These are phyloP conservation scores for Phytophthora nicotianae DNA, from an alignment of 352 stramenopile species.

Conservation along the genomic window DNA sequence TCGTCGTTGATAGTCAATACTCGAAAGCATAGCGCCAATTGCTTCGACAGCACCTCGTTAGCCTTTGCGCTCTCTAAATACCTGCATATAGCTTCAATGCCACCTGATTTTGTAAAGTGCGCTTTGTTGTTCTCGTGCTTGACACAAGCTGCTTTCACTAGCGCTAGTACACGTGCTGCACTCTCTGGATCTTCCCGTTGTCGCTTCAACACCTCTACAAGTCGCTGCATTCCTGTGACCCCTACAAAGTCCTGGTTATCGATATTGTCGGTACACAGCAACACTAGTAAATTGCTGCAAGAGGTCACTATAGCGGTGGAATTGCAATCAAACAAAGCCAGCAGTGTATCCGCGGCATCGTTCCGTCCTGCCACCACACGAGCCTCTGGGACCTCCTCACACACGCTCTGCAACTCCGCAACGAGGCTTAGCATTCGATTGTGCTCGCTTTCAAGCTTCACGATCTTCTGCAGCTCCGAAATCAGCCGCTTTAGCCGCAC, in stretches of 20 bases:
- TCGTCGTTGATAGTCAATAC: conserved; percentile 79
- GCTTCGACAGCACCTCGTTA: conserved; percentile 50
- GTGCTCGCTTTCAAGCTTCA: conserved; percentile 2
- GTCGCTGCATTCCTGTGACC: conserved; percentile 39
- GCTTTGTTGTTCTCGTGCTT: conserved; percentile 80
- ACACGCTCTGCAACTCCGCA: conserved; percentile 38
- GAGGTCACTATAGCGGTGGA: conserved; percentile 12
- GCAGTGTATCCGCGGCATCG: conserved; percentile 52
- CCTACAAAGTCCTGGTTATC: conserved; percentile 77
- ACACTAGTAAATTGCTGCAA: conserved; percentile 34
- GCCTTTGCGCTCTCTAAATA: conserved; percentile 36
- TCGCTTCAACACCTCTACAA: conserved; percentile 31
- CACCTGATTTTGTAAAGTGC: conserved; percentile 57
- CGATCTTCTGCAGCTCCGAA: conserved; percentile 25
- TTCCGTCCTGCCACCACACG: conserved; percentile 69
- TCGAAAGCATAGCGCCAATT: conserved; percentile 56
- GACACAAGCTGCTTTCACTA: conserved; percentile 48
- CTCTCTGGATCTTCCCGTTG: conserved; percentile 14
- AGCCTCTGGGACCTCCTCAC: conserved; percentile 52
- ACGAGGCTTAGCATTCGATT: conserved; percentile 30
- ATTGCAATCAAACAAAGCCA: conserved; percentile 39
- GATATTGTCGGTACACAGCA: conserved; percentile 48
- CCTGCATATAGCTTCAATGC: conserved; percentile 43
- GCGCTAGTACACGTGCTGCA: conserved; percentile 34
- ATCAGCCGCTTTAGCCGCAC: conserved; percentile 45